Percentiles rank a stretch among this genome's conserved stretches.
phyloP scores from a whole-genome alignment of 176 grass and related monocot species.

The Triticum turgidum region DNA sequence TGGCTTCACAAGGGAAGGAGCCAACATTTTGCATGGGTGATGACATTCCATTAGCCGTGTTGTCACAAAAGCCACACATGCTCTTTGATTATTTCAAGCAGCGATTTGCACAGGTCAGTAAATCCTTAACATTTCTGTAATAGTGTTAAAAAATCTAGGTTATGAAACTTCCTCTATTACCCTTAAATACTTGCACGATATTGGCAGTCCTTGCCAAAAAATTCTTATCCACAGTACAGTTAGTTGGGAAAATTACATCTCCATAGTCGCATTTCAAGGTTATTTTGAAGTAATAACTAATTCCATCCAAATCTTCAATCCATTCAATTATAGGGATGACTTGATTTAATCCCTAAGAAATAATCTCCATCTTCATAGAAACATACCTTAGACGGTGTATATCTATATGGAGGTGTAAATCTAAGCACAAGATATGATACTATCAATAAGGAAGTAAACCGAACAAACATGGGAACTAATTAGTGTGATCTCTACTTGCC shows the following conservation, averaged over 20 bases:
- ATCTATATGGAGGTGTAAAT: neutral
- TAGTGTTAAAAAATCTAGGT: neutral
- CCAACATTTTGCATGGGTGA: conserved; percentile 99
- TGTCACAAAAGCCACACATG: conserved; percentile 86
- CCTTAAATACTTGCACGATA: neutral
- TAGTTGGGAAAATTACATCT: conserved; percentile 11
- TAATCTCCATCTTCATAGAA: neutral
- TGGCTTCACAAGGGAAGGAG: conserved; percentile 99
- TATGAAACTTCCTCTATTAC: neutral
- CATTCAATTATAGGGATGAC: neutral
- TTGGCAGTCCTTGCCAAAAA: neutral
- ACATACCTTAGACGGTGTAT: neutral
- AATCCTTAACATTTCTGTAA: conserved; percentile 14
- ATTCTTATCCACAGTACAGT: conserved; percentile 6
- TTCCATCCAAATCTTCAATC: conserved; percentile 8
- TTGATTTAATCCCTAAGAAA: neutral
- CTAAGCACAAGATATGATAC: neutral
- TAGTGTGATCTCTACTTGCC: neutral
- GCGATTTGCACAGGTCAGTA: conserved; percentile 94
- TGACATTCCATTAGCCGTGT: conserved; percentile 93
- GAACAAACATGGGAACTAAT: neutral
- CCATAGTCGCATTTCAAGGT: neutral
- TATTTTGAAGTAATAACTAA: neutral
- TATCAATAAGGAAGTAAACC: neutral
- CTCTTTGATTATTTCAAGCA: conserved; percentile 99